Percentiles rank a stretch among this genome's conserved stretches.
phyloP scores from a whole-genome alignment of 148 eudicot genomes.

The Amaranthus palmeri region DNA sequence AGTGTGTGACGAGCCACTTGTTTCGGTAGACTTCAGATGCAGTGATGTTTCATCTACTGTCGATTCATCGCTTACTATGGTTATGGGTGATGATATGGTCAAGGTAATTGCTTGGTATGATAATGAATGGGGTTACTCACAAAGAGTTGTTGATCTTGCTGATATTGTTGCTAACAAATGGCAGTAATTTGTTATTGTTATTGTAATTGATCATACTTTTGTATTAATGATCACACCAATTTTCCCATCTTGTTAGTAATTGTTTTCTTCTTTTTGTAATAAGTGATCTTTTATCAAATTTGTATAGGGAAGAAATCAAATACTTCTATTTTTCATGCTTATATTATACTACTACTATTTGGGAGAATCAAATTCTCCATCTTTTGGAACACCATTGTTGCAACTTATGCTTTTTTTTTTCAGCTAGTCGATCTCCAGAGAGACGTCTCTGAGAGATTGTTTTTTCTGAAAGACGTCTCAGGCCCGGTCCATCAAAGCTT shows the following conservation, averaged over 20 bases:
- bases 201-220: conserved; percentile 17
- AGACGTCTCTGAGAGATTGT: no score
- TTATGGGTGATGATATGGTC: conserved; percentile 99
- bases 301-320: conserved; percentile 17
- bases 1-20: conserved; percentile 94
- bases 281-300: conserved; percentile 12
- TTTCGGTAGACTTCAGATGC: conserved; percentile 90
- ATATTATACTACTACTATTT: conserved; percentile 4
- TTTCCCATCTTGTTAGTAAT: conserved; percentile 22
- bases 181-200: conserved; percentile 37
- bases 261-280: conserved; percentile 17
- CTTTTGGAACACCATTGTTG: not conserved
- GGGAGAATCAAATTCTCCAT: not conserved
- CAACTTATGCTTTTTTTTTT: no score
- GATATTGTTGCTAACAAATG: conserved; percentile 87
- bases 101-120: conserved; percentile 99
- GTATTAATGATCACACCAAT: conserved; percentile 12
- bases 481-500: no score
- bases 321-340: not conserved
- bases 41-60: conserved; percentile 85
- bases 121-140: conserved; percentile 97
- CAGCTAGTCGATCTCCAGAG: no score
- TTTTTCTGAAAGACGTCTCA: no score
- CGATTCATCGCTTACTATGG: conserved; percentile 93
- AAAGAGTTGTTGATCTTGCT: conserved; percentile 94